Evolutionary conservation across 2,329 filamentous ascomycete species (phyloP).

Genomic region (Sporothrix pallida): DNA sequence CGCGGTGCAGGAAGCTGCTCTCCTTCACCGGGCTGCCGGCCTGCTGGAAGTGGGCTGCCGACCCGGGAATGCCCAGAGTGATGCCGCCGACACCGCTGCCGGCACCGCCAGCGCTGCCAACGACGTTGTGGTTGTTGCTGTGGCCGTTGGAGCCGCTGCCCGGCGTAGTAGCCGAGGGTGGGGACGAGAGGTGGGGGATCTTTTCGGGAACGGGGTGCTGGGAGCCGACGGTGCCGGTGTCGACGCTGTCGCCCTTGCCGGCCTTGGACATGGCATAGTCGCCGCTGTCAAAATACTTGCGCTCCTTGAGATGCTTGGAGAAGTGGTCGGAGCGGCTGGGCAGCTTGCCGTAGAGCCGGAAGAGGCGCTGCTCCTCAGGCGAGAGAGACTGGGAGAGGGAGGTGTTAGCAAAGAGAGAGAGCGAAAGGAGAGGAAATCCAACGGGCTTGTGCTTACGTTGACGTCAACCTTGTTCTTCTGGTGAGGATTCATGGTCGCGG

Average conservation of each 20-base stretch:
- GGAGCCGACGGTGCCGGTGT: slow-evolving; percentile 90
- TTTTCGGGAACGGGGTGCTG: slow-evolving; percentile 95
- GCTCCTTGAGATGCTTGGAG: slow-evolving; percentile 98
- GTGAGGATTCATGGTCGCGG: slow-evolving; percentile 77
- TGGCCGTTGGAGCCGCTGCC: slow-evolving; percentile 40
- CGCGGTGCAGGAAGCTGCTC: slow-evolving; percentile 81
- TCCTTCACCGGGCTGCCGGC: slow-evolving; percentile 88
- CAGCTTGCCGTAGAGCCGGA: slow-evolving; percentile 96
- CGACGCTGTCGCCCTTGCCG: slow-evolving; percentile 92
- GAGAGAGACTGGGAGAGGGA: slow-evolving; percentile 76
- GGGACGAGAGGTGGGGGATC: slow-evolving; percentile 85
- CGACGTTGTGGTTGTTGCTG: slow-evolving; percentile 30
- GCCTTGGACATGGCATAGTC: slow-evolving; percentile 97
- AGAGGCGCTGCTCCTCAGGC: slow-evolving; percentile 93
- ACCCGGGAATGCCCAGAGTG: slow-evolving; percentile 50
- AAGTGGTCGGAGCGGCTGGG: slow-evolving; percentile 95
- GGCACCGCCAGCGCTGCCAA: slow-evolving; percentile 42
- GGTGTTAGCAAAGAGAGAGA: not conserved
- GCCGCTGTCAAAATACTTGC: slow-evolving; percentile 97
- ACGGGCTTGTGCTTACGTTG: slow-evolving; percentile 68
- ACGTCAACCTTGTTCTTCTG: slow-evolving; percentile 99
- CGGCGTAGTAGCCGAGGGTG: slow-evolving; percentile 50
- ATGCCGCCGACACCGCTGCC: slow-evolving; percentile 42
- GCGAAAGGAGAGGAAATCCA: not conserved
- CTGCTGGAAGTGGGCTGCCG: slow-evolving; percentile 54